Conservation (phyloP, 2,329 filamentous ascomycete genomes). For the Neonectria ditissima region DNA sequence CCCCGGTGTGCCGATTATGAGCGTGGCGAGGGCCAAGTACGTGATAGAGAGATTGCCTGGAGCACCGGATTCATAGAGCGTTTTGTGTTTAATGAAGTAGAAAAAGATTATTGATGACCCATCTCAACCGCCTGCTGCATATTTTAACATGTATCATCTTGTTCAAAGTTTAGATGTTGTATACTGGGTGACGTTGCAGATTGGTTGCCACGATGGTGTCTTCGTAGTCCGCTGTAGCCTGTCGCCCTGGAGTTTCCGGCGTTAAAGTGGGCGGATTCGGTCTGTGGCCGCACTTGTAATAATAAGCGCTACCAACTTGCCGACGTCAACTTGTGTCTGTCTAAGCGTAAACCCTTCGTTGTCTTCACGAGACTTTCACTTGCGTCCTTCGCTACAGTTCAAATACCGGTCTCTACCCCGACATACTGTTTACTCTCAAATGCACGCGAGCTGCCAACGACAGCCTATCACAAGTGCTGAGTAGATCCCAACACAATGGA, state of each 20-base stretch:
- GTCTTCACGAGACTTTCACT: constrained; percentile 2
- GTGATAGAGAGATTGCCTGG: constrained; percentile 92
- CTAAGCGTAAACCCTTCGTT: background rate
- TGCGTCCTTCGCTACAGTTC: background rate
- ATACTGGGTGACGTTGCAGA: background rate
- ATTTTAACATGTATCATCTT: background rate
- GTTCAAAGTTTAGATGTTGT: background rate
- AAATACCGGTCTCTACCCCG: background rate
- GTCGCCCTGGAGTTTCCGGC: constrained; percentile 3
- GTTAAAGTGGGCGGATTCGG: constrained; percentile 9
- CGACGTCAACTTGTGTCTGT: constrained; percentile 15
- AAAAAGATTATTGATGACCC: constrained; percentile 11
- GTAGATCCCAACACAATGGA: constrained; percentile 25
- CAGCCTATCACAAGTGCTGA: constrained; percentile 5
- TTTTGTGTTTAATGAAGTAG: constrained; percentile 14
- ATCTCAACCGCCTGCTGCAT: background rate
- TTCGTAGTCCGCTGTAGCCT: constrained; percentile 1
- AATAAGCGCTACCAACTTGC: constrained; percentile 3
- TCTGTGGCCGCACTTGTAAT: background rate
- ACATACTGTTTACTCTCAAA: background rate
- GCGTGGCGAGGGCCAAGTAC: constrained; percentile 89
- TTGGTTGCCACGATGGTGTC: background rate
- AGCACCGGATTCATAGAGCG: constrained; percentile 70
- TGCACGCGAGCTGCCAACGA: background rate
- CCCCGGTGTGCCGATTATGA: constrained; percentile 77